phyloP scores from a whole-genome alignment of 202 grass and related monocot species.

The Musa balbisiana region DNA sequence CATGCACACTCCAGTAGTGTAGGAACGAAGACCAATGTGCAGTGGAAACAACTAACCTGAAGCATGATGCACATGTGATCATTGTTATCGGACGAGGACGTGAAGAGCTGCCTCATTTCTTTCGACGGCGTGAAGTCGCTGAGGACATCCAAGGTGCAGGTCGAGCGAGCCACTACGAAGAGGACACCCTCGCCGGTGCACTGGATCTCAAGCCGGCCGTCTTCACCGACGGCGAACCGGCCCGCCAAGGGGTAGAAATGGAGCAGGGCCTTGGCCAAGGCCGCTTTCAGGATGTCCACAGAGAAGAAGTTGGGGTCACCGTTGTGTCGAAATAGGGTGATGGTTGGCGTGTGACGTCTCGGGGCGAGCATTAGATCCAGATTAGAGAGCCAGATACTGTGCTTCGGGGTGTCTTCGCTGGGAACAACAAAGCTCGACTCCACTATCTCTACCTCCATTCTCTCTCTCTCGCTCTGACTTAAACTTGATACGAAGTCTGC shows the following conservation, averaged over 20 bases:
- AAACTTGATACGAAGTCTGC: too few relatives aligned
- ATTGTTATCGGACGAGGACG: neutral
- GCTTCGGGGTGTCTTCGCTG: slow-evolving; percentile 20
- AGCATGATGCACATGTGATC: neutral
- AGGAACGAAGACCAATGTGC: too few relatives aligned
- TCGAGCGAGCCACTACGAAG: slow-evolving; percentile 7
- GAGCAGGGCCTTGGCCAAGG: neutral
- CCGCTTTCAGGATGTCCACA: slow-evolving; percentile 20
- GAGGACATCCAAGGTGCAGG: slow-evolving; percentile 7
- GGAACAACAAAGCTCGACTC: slow-evolving; percentile 28
- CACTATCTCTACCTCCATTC: slow-evolving; percentile 15
- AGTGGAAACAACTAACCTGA: too few relatives aligned
- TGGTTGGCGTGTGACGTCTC: neutral
- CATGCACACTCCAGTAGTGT: too few relatives aligned
- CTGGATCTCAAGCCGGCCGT: neutral
- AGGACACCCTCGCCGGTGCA: neutral
- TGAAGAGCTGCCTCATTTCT: slow-evolving; percentile 19
- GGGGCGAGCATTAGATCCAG: neutral
- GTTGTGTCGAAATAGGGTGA: neutral
- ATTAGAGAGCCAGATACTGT: slow-evolving; percentile 20
- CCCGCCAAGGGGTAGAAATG: slow-evolving; percentile 5
- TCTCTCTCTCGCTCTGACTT: neutral
- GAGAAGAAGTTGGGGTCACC: slow-evolving; percentile 25
- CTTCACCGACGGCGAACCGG: neutral
- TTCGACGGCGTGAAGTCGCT: slow-evolving; percentile 17